These are phyloP conservation scores for Candida sp. DNA, from an alignment of 1,139 yeast genomes.

Conservation along the genomic window DNA sequence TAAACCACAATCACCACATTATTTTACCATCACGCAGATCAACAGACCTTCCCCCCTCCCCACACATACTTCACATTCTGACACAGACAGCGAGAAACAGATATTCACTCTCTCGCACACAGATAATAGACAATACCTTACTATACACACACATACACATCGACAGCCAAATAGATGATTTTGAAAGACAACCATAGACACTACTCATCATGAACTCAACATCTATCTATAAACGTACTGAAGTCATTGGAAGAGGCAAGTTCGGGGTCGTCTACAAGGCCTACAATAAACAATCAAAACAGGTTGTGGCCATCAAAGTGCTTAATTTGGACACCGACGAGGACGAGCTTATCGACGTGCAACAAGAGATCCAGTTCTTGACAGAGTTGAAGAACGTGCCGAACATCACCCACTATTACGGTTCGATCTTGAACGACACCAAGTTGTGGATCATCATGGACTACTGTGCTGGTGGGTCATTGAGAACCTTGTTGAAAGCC, in stretches of 20 bases:
- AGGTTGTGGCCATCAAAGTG: slow-evolving; percentile 91
- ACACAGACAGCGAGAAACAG: not conserved
- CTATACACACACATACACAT: not conserved
- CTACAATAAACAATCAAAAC: slow-evolving; percentile 62
- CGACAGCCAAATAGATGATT: not conserved
- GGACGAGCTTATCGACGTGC: slow-evolving; percentile 95
- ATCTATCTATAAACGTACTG: slow-evolving; percentile 70
- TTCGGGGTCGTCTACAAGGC: slow-evolving; percentile 98
- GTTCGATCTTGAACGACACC: slow-evolving; percentile 85
- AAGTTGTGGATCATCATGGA: slow-evolving; percentile 98
- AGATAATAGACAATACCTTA: not conserved
- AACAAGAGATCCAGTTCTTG: slow-evolving; percentile 87
- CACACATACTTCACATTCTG: not conserved
- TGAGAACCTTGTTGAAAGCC: slow-evolving; percentile 84
- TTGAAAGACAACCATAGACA: not conserved
- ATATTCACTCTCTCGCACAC: not conserved
- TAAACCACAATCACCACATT: no score
- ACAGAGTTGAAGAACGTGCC: slow-evolving; percentile 84
- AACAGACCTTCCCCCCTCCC: not conserved
- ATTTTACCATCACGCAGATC: no score
- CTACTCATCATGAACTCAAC: slow-evolving; percentile 14
- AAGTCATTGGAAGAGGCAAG: slow-evolving; percentile 94
- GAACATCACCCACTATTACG: slow-evolving; percentile 92
- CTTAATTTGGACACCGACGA: slow-evolving; percentile 91
- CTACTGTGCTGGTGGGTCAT: slow-evolving; percentile 96